These are phyloP conservation scores for Xerocomus potaroensis DNA, from an alignment of 768 basidiomycete species.

Conservation along the genomic window DNA sequence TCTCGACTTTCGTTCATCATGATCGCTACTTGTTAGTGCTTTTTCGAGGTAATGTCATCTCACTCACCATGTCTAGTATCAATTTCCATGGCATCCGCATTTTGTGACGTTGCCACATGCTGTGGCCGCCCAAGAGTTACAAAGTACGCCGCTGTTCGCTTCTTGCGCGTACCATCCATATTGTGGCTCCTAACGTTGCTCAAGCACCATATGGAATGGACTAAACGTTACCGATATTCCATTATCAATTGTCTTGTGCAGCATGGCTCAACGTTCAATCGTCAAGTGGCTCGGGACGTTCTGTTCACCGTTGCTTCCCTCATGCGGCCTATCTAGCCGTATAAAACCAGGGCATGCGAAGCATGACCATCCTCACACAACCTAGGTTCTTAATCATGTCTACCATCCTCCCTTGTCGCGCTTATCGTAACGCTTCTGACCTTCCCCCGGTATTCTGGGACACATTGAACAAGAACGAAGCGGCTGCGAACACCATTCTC, in stretches of 20 bases:
- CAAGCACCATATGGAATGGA: not conserved
- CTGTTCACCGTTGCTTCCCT: not conserved
- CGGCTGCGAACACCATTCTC: conserved; percentile 37
- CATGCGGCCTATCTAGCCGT: not conserved
- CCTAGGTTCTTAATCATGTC: conserved; percentile 21
- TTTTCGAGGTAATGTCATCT: not conserved
- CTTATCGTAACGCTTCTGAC: conserved; percentile 7
- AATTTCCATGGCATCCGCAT: not conserved
- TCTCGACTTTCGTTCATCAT: not conserved
- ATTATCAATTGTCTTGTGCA: conserved; percentile 8
- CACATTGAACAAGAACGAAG: conserved; percentile 27
- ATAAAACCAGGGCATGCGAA: conserved; percentile 5
- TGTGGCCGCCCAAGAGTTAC: conserved; percentile 1
- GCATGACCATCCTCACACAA: conserved; percentile 11
- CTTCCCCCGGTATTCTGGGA: conserved; percentile 29
- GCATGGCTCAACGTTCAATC: conserved; percentile 15
- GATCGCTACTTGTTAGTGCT: not conserved
- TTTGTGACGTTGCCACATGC: not conserved
- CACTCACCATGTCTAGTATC: not conserved
- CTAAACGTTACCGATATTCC: conserved; percentile 5
- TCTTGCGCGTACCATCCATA: not conserved
- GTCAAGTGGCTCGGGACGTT: not conserved
- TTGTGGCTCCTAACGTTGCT: conserved; percentile 10
- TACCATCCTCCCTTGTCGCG: conserved; percentile 1
- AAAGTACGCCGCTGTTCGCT: not conserved